phyloP scores from a whole-genome alignment of 169 alveolate species.

The Plasmodium relictum region DNA sequence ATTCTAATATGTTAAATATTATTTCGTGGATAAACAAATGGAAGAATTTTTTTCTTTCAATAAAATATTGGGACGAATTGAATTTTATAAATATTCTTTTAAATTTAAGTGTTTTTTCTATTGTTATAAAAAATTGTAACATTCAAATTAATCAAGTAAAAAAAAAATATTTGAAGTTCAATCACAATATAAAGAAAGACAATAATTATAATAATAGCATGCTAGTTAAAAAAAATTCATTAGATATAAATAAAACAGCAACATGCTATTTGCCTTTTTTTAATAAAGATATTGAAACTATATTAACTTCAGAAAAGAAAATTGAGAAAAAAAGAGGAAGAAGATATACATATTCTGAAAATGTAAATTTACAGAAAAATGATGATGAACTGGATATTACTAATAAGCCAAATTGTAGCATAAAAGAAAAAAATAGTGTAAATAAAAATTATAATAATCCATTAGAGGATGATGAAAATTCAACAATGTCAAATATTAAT shows the following conservation, averaged over 20 bases:
- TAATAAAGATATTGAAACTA: conserved; percentile 59
- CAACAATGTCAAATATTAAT: conserved; percentile 10
- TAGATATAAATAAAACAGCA: conserved; percentile 18
- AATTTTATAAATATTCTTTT: conserved; percentile 32
- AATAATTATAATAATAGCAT: neutral
- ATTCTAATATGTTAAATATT: conserved; percentile 39
- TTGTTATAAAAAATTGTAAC: conserved; percentile 61
- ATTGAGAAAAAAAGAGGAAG: conserved; percentile 19
- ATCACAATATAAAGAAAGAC: neutral
- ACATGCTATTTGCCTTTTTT: conserved; percentile 70
- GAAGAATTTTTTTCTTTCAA: conserved; percentile 39
- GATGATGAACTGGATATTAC: neutral
- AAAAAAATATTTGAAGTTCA: conserved; percentile 18
- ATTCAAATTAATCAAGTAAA: conserved; percentile 51
- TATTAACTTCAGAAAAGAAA: conserved; percentile 13
- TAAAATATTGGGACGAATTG: conserved; percentile 38
- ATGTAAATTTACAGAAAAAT: neutral
- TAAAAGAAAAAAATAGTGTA: neutral
- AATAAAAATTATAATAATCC: neutral
- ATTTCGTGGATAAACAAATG: conserved; percentile 66
- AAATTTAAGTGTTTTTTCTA: conserved; percentile 56
- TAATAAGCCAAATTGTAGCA: neutral
- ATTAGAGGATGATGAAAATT: neutral
- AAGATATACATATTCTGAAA: conserved; percentile 2
- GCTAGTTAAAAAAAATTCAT: neutral